A percentile compares a stretch with the other conserved stretches of the same genome.
These are phyloP conservation scores for Ogataea nakhonphanomensis DNA, from an alignment of 805 yeast genomes.

Conservation along the genomic window DNA sequence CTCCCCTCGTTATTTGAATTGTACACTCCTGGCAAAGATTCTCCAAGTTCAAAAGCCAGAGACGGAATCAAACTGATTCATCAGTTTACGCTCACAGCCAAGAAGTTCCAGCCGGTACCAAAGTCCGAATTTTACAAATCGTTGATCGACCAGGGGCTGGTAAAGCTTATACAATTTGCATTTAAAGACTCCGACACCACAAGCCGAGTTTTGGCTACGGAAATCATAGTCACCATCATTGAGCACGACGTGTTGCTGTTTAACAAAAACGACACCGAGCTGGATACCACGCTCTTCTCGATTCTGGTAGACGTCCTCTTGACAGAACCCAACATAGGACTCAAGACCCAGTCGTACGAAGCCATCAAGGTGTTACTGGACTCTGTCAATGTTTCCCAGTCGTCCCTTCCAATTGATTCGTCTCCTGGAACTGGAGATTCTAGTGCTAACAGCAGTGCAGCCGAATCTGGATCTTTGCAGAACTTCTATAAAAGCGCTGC, in stretches of 20 bases:
- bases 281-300: conserved; percentile 49
- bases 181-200: conserved; percentile 47
- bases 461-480: conserved; percentile 38
- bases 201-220: conserved; percentile 71
- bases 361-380: conserved; percentile 74
- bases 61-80: conserved; percentile 78
- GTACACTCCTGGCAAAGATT: conserved; percentile 36
- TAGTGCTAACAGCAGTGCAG: conserved; percentile 9
- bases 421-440: conserved; percentile 14
- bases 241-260: conserved; percentile 78
- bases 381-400: conserved; percentile 34
- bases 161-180: conserved; percentile 69
- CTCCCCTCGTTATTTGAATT: conserved; percentile 56
- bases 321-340: conserved; percentile 63
- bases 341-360: conserved; percentile 79
- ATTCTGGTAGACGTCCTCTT: conserved; percentile 54
- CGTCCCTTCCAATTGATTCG: conserved; percentile 14
- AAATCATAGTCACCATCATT: conserved; percentile 71
- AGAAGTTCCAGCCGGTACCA: conserved; percentile 57
- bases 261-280: conserved; percentile 26
- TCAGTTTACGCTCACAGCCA: conserved; percentile 75
- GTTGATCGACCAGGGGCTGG: conserved; percentile 65
- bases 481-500: conserved; percentile 56
- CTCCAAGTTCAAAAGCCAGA: conserved; percentile 35
- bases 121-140: conserved; percentile 61